A percentile compares a stretch with the other conserved stretches of the same genome.
phyloP scores from a whole-genome alignment of 1,284 basidiomycete genomes.

The Laetiporus sulphureus region DNA sequence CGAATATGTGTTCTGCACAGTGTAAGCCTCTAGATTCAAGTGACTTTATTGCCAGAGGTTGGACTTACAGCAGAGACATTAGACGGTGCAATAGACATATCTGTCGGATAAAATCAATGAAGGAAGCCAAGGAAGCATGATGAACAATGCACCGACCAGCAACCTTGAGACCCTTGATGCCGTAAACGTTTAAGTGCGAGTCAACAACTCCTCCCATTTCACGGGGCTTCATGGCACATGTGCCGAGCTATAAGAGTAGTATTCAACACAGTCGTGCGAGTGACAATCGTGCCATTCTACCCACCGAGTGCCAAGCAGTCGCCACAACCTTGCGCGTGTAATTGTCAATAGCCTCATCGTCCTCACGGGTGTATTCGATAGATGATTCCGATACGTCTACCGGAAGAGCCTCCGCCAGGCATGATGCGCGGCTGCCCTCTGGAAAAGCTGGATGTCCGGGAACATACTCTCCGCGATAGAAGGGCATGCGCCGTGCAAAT shows the following conservation, averaged over 20 bases:
- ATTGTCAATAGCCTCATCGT: conserved; percentile 58
- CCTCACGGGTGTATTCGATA: conserved; percentile 52
- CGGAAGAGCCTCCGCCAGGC: conserved; percentile 7
- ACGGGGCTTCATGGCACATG: conserved; percentile 65
- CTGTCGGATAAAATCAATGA: conserved; percentile 16
- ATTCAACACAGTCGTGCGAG: too few species aligned
- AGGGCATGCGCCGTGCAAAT: conserved; percentile 27
- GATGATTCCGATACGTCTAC: conserved; percentile 24
- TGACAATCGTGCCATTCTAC: background rate
- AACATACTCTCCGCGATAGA: conserved; percentile 29
- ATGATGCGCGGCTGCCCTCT: conserved; percentile 10
- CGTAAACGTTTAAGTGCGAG: conserved; percentile 61
- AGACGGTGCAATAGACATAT: conserved; percentile 58
- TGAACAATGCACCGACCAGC: conserved; percentile 19
- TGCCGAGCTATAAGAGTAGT: conserved; percentile 13
- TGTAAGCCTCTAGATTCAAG: background rate
- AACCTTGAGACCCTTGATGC: conserved; percentile 59
- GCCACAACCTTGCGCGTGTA: conserved; percentile 34
- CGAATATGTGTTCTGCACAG: conserved; percentile 53
- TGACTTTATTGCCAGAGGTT: background rate
- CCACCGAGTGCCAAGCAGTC: conserved; percentile 20
- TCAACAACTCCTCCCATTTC: conserved; percentile 74
- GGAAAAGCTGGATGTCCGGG: conserved; percentile 26
- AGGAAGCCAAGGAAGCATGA: background rate
- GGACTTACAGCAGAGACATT: conserved; percentile 22